Base-by-base conservation (phyloP, 1,139 yeast species). In the Candida sp. region DNA sequence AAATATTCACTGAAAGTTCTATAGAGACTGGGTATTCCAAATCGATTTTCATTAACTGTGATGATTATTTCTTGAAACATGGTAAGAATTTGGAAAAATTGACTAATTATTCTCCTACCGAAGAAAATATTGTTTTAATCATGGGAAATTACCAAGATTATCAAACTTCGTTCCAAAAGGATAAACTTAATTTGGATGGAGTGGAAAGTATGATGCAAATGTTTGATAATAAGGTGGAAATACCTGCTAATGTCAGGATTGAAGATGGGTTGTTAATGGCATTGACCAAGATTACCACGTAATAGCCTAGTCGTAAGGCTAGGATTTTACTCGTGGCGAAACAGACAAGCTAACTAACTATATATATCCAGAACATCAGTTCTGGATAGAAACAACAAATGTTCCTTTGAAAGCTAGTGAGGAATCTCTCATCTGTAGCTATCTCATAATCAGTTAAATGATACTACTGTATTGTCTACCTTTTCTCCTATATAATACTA, bases 231-330 rank as follows among this genome's bases (percentile, higher is more conserved):
- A 71, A 73, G 42, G 49, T 85, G 33, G 59, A 58, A 6, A 70
- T 85, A 12, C 84, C 87, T 1, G 58, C 67, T 0, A 81, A 85
- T 1, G 71, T 79, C 1, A 74, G 87, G 44, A 71, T 84, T 2
- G 96, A 87, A 55, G 96, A 88, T 60, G 86, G 84, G 1, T 72
- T 81, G 2, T 57, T 83, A 63, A 78, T 86, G 7, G 77, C 87
- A 0, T 68, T 88, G 43, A 67, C 90, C 2, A 77, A 72, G 40
- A 45, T 60, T 19, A n/a, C 29, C 19, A 15, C 19, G 19, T 15
- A 15, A 15, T 15, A 15, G 19, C 19, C 19, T 15, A 15, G 19
- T 15, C 19, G 19, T 15, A 15, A 15, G 19, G 19, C 19, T 15
- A 15, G 19, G 19, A 15, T 15, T 15, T 15, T 15, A 15, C 19